Base-by-base conservation (phyloP, 129 eudicot genomes). In the Flaveria linearis region DNA sequence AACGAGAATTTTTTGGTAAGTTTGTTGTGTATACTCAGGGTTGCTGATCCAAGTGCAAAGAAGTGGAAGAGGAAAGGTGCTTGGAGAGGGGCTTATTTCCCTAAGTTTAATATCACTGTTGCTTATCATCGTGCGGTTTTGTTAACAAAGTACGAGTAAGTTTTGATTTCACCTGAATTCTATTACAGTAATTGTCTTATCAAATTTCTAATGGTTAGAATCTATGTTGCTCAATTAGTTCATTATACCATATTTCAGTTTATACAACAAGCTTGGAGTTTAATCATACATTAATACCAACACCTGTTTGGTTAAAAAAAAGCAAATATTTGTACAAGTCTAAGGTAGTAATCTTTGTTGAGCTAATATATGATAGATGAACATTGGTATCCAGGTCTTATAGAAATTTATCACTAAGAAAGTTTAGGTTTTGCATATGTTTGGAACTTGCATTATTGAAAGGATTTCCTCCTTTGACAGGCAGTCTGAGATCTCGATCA, bases 61-160 rank as follows among this genome's bases (percentile, higher is more conserved):
- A 93, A 90, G 76, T 93, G 98, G 98, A 93, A 93, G 86, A 90
- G 81, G 70, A 93, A 82, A 50, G 98, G 98, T 46, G 97, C 98
- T 68, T 93, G 97, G 98, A 93, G 81, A 77, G 82, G 82, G 4
- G 82, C 82, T 46, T 90, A 83, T 81, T 93, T 86, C 55, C 96
- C 98, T 3, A 83, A 85, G 20, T 94, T 73, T 25, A 89, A 94
- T 86, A 86, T 94, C 51, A 94, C 98, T 5, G 90, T 94, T 42
- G 97, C 80, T 0, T 94, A 94, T 83, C 98, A 94, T 84, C 87
- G 98, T 18, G 93, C 93, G 10, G 97, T 94, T 72, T 87, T 91
- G 86, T 81, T 94, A 43, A 86, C 97, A 0, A 89, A 83, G 73
- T 87, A 85, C 42, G 81, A 91, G 97, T 91, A 75, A 84, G 96